Evolutionary conservation across 116 monocot species (phyloP).

Genomic region (Dioscorea cayenensis): DNA sequence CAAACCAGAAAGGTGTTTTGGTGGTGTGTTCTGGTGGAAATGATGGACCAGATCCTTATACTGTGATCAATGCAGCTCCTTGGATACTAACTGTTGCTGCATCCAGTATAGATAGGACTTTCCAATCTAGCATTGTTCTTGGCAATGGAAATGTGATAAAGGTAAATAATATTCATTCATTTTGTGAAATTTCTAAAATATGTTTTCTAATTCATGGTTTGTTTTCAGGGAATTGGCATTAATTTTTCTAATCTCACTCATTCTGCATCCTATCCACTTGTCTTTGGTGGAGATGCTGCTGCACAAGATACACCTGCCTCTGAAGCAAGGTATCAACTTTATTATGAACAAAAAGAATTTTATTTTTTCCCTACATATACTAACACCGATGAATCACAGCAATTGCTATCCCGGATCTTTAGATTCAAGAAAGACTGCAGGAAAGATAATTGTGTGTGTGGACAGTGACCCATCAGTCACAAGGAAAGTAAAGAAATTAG

Average conservation of each 20-base stretch:
- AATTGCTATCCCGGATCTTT: constrained; percentile 97
- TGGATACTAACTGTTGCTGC: constrained; percentile 93
- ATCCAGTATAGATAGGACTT: constrained; percentile 82
- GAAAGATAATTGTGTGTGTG: constrained; percentile 82
- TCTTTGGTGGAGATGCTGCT: constrained; percentile 66
- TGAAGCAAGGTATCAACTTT: constrained; percentile 68
- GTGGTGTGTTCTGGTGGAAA: constrained; percentile 94
- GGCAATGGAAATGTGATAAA: constrained; percentile 65
- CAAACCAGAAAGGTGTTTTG: constrained; percentile 65
- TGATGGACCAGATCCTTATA: constrained; percentile 83
- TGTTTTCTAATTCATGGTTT: not conserved
- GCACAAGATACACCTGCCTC: constrained; percentile 59
- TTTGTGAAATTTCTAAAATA: not conserved
- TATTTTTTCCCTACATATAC: not conserved
- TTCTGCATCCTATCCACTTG: constrained; percentile 50
- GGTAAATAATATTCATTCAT: constrained; percentile 21
- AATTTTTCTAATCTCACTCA: constrained; percentile 83
- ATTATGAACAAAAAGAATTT: not conserved
- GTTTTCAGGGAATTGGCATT: constrained; percentile 65
- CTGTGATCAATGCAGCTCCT: constrained; percentile 91
- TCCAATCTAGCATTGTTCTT: constrained; percentile 58
- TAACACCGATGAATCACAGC: constrained; percentile 24
- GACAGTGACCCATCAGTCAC: constrained; percentile 61
- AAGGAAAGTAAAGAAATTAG: constrained; percentile 67
- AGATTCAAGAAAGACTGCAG: constrained; percentile 50